phyloP scores from a whole-genome alignment of 1,139 yeast species.

The Pichia kudriavzevii region DNA sequence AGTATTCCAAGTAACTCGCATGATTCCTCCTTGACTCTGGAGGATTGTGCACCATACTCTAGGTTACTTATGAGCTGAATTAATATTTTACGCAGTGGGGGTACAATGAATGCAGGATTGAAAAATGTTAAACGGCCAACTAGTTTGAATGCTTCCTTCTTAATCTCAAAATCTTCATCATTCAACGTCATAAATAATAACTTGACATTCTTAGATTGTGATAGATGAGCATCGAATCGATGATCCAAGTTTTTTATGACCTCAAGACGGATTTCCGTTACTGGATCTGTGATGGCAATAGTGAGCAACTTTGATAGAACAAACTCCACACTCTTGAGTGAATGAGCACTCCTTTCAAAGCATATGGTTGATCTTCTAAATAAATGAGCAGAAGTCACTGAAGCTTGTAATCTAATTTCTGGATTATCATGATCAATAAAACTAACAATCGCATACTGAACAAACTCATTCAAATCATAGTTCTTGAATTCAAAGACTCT shows the following conservation, averaged over 20 bases:
- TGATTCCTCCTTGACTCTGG: constrained; percentile 81
- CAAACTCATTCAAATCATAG: constrained; percentile 78
- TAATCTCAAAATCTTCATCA: constrained; percentile 80
- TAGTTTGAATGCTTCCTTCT: constrained; percentile 71
- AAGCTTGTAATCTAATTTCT: constrained; percentile 76
- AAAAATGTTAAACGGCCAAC: constrained; percentile 79
- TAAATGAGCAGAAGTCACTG: constrained; percentile 75
- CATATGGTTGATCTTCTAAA: constrained; percentile 79
- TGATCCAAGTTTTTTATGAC: constrained; percentile 68
- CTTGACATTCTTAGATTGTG: constrained; percentile 88
- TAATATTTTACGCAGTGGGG: constrained; percentile 78
- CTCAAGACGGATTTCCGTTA: constrained; percentile 73
- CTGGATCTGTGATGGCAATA: constrained; percentile 85
- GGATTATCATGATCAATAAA: constrained; percentile 78
- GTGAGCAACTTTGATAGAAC: constrained; percentile 76
- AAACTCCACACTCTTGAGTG: constrained; percentile 77
- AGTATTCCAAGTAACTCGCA: constrained; percentile 68
- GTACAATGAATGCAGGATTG: constrained; percentile 94
- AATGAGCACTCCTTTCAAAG: constrained; percentile 75
- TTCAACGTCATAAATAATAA: constrained; percentile 81
- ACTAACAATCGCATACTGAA: constrained; percentile 69
- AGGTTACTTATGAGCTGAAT: constrained; percentile 80
- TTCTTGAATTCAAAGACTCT: constrained; percentile 68
- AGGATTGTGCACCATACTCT: constrained; percentile 64
- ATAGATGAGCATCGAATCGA: constrained; percentile 80